Base-by-base conservation (phyloP, 768 basidiomycete genomes). In the Pleurotus tuber-regium region DNA sequence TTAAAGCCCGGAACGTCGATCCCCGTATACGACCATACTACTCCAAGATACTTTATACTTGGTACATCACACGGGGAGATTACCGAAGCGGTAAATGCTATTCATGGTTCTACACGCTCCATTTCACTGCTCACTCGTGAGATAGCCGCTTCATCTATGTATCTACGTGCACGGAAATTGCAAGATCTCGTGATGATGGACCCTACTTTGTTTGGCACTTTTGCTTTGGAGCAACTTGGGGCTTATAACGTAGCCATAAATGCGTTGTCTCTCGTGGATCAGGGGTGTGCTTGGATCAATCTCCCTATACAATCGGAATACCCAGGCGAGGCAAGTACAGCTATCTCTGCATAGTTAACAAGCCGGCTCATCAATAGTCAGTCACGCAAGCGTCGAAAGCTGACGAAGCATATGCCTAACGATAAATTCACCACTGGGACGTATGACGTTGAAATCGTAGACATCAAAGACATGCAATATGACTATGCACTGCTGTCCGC, bases 1-100 rank as follows among this genome's bases (percentile, higher is more conserved):
- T 95, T 75, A 96, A 98, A 66, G 90, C 93, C 5, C 82, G 95
- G 54, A 96, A 98, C 65, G 86, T 87, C 14, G 92, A 99, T 70
- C 93, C 96, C 43, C 82, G 90, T 38, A 70, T 85, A 31, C 80
- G 77, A 30, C 95, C 95, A 0, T 86, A 83, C 62, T 98, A 96
- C 72, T 86, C 92, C 29, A 82, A 84, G 60, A 91, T 98, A 49
- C 70, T 98, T n/a, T 96, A 97, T 68, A 86, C 92, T 41, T 98
- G 93, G 93, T 87, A 93, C 65, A 80, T 87, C 59, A 77, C 80
- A 51, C 77, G 90, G 64, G 89, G 90, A 23, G 93, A 98, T 66
- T 93, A 94, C 70, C 83, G 92, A 46, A 92, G 82, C 65, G 97
- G 96, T 95, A 65, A 67, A 83, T 75, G 55, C 53, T 38, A 25